Base-by-base conservation (phyloP, 2,329 filamentous ascomycete genomes). In the Drechslerella dactyloides region DNA sequence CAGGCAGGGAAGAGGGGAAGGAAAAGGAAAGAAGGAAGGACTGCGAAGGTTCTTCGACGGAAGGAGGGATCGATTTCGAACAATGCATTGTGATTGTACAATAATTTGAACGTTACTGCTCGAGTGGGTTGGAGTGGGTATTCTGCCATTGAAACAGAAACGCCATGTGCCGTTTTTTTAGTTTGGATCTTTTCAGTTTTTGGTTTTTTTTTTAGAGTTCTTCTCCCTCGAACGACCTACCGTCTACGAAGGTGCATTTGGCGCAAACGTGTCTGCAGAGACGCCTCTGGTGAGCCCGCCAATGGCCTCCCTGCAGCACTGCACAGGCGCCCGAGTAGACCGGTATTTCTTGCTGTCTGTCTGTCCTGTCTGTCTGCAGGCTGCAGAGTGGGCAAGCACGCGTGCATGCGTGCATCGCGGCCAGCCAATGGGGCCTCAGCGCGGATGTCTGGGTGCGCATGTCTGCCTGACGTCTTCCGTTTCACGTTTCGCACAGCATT, bases 401-500 rank as follows among this genome's bases (percentile, higher is more conserved):
- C 40, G 40, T 48, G 44, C 44, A 48, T 19, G 44, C 44, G 13
- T 10, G 17, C 44, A 17, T 15, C 5, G 44, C 37, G 15, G 13
- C 37, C 37, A 15, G 37, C n/a, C 44, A 48, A 48, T 23, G 44
- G 44, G 19, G 19, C 11, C 19, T 2, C 15, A 19, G n/a, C 44
- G 8, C 19, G n/a, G 17, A 8, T 17, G 44, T 48, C n/a, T 19
- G 19, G n/a, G 11, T 11, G 44, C 15, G 19, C 44, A 23, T 48
- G 19, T 48, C 44, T 42, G 37, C 37, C 37, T 48, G 44, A 48
- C 44, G 17, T 10, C 17, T 48, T 10, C 44, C 44, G 44, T 48
- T 48, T 48, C 44, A 48, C 44, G 44, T 10, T 19, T 19, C 21
- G 44, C 5, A 44, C 17, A 44, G 17, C 19, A 19, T 48, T 10